Evolutionary conservation across 106 monocot species (phyloP), one percentile per base, ranked within the genome.

Genomic region (Narthecium ossifragum): DNA sequence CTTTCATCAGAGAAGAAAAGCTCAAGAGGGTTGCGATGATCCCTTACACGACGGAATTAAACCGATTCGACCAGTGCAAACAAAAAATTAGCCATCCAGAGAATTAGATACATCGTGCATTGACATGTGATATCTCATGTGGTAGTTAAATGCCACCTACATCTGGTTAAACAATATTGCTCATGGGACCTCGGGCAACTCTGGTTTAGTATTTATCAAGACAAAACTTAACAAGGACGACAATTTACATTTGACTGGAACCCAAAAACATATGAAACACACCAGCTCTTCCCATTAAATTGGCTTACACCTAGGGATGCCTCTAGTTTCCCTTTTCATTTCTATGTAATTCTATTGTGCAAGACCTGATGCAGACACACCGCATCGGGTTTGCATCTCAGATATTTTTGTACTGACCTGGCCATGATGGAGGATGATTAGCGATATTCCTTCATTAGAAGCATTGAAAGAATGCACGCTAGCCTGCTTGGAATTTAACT

Each of bases 251-350:
- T 15, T 48, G 46, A 30, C 21, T 48, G 18, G 12, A n/a, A n/a
- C 14, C 62, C 43, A 31, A 31, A 48, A 30, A 48, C 47, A 48
- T 14, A 18, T 46, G 37, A 34, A 30, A 23, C 25, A 52, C 45
- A 64, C 51, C 26, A 51, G 36, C 63, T 18, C 34, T 64, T 51
- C 64, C 51, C 51, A 51, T 26, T 15, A 23, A 52, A 37, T 53
- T 52, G 64, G 36, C 51, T 64, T 53, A 18, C 52, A 53, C 34
- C 64, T 12, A 7, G 38, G 51, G 52, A 51, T 26, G 64, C 24
- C 26, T 37, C 43, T 43, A 26, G 34, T 64, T 52, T 50, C 36
- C 37, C 26, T 51, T 36, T 51, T 37, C 51, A 13, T 43, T 43
- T 43, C 5, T 13, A 43, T 43, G 43, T 17, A 43, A 43, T 43